phyloP scores from a whole-genome alignment of 306 rosid genomes.

The Albizia julibrissin region DNA sequence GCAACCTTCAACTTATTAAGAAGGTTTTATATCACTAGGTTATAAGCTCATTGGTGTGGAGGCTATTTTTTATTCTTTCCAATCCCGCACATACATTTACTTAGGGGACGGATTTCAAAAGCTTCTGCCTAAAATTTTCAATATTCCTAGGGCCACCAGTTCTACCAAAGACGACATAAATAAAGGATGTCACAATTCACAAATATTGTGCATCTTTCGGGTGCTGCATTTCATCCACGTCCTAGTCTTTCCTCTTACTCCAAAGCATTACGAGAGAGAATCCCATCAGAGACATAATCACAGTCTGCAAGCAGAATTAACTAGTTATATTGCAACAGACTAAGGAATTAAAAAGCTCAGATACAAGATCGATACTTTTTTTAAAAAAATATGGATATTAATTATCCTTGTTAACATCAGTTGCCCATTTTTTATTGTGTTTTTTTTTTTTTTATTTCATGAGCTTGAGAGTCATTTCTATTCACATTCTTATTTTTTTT shows the following conservation, averaged over 20 bases:
- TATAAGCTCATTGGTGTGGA: no score
- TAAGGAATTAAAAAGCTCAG: neutral
- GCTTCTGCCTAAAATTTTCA: neutral
- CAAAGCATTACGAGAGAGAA: conserved; percentile 90
- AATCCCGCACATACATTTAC: no score
- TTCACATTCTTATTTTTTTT: neutral
- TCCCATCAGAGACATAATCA: conserved; percentile 95
- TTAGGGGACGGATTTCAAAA: neutral
- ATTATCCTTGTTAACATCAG: neutral
- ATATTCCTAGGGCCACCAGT: neutral
- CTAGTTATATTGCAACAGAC: conserved; percentile 22
- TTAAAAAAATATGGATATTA: neutral
- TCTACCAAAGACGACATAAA: neutral
- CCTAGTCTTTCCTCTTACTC: conserved; percentile 56
- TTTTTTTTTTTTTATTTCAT: neutral
- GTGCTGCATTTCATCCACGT: conserved; percentile 13
- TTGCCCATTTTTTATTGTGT: neutral
- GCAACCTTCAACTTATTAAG: no score
- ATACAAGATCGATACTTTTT: no score
- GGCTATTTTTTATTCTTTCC: no score
- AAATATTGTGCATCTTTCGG: conserved; percentile 26
- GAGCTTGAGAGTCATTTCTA: neutral
- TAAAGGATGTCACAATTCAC: conserved; percentile 23
- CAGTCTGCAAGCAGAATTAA: conserved; percentile 68
- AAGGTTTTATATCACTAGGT: no score